Conservation (phyloP, 2,329 filamentous ascomycete species). For the Beauveria australis region DNA sequence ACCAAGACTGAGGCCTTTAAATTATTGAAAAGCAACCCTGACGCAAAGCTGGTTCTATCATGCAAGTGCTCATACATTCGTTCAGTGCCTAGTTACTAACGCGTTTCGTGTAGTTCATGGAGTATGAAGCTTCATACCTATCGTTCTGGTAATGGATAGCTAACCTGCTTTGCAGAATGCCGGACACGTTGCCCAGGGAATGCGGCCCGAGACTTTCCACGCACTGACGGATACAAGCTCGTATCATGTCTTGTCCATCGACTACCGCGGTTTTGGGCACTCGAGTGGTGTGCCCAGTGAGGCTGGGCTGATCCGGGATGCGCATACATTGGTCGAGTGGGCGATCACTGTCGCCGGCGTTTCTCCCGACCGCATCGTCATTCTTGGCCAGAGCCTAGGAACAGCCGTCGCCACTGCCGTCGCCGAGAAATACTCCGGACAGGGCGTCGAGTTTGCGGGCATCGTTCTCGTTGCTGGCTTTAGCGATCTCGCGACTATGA, state of each 20-base stretch:
- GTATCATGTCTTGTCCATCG: constrained; percentile 78
- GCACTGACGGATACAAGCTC: constrained; percentile 63
- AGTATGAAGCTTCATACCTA: constrained; percentile 28
- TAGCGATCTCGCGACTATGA: constrained; percentile 61
- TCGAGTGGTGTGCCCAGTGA: constrained; percentile 78
- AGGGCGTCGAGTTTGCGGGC: constrained; percentile 63
- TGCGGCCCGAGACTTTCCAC: constrained; percentile 70
- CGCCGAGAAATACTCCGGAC: constrained; percentile 57
- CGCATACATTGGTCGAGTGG: constrained; percentile 64
- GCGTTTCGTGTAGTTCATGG: constrained; percentile 40
- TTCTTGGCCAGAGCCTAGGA: constrained; percentile 81
- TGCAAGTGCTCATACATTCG: constrained; percentile 35
- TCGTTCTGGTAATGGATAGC: background rate
- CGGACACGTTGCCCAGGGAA: constrained; percentile 72
- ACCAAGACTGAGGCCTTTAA: constrained; percentile 49
- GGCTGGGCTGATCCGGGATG: constrained; percentile 72
- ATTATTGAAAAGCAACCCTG: constrained; percentile 54
- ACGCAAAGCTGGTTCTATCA: constrained; percentile 55
- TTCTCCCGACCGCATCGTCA: constrained; percentile 62
- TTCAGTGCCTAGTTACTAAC: constrained; percentile 9
- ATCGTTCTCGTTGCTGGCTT: constrained; percentile 76
- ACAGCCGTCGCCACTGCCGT: constrained; percentile 75
- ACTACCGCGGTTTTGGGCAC: constrained; percentile 82
- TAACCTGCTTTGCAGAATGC: constrained; percentile 54
- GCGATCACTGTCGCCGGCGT: constrained; percentile 57